Evolutionary conservation across 139 green algal species (phyloP).

Genomic region (Haematococcus lacustris): DNA sequence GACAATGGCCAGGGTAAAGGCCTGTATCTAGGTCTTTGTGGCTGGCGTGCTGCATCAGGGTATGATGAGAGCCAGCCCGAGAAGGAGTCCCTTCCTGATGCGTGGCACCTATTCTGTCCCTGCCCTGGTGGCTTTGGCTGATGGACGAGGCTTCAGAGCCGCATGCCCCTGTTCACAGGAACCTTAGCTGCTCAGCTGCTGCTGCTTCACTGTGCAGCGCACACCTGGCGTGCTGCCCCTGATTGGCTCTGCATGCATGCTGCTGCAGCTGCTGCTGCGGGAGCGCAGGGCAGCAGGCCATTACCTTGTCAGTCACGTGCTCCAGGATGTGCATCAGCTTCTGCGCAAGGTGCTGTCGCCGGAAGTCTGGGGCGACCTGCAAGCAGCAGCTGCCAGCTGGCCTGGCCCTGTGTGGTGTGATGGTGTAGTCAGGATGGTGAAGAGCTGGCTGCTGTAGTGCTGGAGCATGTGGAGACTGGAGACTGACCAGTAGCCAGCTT

Average conservation of each 20-base stretch:
- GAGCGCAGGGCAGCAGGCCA: neutral
- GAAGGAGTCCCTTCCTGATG: neutral
- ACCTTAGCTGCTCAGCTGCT: neutral
- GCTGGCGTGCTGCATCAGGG: neutral
- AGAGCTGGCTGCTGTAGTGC: no score
- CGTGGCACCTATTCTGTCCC: neutral
- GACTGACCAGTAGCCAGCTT: no score
- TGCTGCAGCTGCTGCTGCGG: neutral
- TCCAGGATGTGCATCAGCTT: conserved; percentile 92
- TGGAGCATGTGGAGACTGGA: no score
- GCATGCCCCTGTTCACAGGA: neutral
- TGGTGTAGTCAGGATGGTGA: no score
- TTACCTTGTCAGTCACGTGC: conserved; percentile 29
- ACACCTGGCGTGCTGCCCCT: no score
- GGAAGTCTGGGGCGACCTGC: conserved; percentile 73
- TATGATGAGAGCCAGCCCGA: neutral
- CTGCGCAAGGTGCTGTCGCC: conserved; percentile 71
- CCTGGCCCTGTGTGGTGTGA: no score
- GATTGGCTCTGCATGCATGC: no score
- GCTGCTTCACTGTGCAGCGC: neutral
- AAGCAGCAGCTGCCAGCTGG: no score
- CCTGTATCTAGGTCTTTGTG: neutral
- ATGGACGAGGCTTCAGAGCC: neutral
- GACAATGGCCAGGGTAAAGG: neutral
- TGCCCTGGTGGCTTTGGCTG: neutral